Evolutionary conservation across 2,329 filamentous ascomycete species (phyloP), one percentile per base, ranked within the genome.

Genomic region (Pseudocercospora crystallina): DNA sequence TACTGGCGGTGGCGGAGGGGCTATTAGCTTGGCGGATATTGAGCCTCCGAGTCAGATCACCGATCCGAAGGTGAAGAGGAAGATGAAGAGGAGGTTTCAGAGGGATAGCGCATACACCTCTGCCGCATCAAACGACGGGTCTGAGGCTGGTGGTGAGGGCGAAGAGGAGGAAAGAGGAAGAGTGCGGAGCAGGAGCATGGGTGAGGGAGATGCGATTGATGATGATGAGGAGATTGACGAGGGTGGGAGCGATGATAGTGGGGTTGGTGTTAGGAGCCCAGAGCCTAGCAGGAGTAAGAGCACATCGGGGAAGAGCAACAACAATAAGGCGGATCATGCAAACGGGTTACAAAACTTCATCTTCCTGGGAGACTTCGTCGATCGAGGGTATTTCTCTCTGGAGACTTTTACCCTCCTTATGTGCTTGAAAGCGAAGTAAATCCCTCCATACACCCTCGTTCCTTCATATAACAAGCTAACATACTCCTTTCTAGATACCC

Each of bases 21-120:
- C 90, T 58, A 95, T 96, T 68, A 92, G 83, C 44, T 87, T 90
- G n/a, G 88, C 89, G 59, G 90, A 95, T 67, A 85, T 97, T 63
- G 91, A 96, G 71, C 91, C 92, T 3, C 91, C 92, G 1, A 89
- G 86, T 11, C 85, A 87, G 62, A 96, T 96, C 61, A 94, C 85
- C 49, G 85, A 96, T 65, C 89, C 90, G 3, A 94, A 91, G 69
- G 76, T 94, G 40, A 86, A 85, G 73, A 90, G 87, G 76, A 95
- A 91, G 76, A 83, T 96, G 73, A 87, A 84, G 69, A 65, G 76
- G 51, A 63, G 76, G 33, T 79, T 75, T 58, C 76, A 79, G 62
- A 64, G 66, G 44, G 76, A 79, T 51, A 69, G 69, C 42, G 76
- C 75, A 47, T 83, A 82, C 61, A 78, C 78, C 12, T 82, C 75